These are phyloP conservation scores for Erigeron canadensis DNA, from an alignment of 129 eudicot genomes.

Conservation along the genomic window DNA sequence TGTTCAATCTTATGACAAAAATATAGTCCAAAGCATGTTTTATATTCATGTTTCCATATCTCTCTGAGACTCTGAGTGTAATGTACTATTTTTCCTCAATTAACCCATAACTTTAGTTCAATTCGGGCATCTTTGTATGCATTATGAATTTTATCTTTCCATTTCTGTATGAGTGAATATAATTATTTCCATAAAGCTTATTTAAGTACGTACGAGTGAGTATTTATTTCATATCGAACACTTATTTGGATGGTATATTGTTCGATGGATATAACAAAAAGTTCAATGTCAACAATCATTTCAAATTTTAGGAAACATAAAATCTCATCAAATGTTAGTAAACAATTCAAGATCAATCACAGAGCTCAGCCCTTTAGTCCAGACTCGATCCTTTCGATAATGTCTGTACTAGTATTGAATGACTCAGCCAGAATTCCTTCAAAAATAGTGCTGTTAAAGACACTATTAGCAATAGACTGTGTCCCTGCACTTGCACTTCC, in stretches of 20 bases:
- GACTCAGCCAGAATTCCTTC: slow-evolving; percentile 36
- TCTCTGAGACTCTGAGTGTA: not conserved
- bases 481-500: slow-evolving; percentile 45
- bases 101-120: slow-evolving; percentile 14
- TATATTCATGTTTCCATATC: not conserved
- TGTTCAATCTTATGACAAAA: slow-evolving; percentile 32
- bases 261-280: slow-evolving; percentile 7
- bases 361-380: slow-evolving; percentile 31
- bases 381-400: slow-evolving; percentile 36
- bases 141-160: not conserved
- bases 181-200: too few relatives aligned
- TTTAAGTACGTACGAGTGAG: too few relatives aligned
- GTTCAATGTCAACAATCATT: slow-evolving; percentile 15
- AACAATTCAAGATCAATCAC: not conserved
- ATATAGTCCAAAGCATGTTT: not conserved
- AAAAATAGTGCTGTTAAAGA: slow-evolving; percentile 36
- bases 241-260: not conserved
- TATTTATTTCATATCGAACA: not conserved
- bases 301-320: slow-evolving; percentile 23
- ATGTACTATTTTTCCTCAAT: not conserved
- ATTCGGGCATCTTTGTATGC: not conserved
- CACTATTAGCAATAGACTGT: slow-evolving; percentile 33
- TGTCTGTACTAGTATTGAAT: slow-evolving; percentile 30
- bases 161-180: not conserved
- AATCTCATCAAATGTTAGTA: slow-evolving; percentile 19